Conservation (phyloP, 192 early-diverging fungal species). For the Rhizoclosmatium sp. region DNA sequence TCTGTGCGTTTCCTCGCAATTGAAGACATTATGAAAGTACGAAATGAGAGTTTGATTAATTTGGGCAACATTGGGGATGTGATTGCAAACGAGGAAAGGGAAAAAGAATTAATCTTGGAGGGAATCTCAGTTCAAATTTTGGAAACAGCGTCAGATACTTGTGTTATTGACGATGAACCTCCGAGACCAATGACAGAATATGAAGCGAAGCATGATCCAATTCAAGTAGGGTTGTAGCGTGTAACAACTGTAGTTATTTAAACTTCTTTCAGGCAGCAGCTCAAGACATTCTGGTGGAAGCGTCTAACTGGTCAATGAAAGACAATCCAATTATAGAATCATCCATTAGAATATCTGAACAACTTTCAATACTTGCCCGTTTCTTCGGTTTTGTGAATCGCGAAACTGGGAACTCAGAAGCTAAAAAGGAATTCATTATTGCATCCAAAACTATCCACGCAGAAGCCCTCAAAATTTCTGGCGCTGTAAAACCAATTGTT, state of each 20-base stretch:
- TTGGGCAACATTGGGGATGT: constrained; percentile 9
- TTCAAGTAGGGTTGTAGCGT: constrained; percentile 46
- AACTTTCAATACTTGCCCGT: constrained; percentile 44
- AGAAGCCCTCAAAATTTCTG: constrained; percentile 38
- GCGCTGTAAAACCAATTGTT: constrained; percentile 38
- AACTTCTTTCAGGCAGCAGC: constrained; percentile 50
- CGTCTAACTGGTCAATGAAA: constrained; percentile 51
- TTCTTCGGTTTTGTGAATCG: constrained; percentile 39
- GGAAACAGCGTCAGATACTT: constrained; percentile 36
- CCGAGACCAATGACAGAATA: constrained; percentile 50
- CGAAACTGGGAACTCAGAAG: constrained; percentile 6
- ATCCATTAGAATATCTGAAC: constrained; percentile 45
- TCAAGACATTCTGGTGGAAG: constrained; percentile 61
- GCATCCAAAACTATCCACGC: constrained; percentile 51
- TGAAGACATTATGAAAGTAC: constrained; percentile 38
- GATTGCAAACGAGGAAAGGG: constrained; percentile 10
- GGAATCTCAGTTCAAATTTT: constrained; percentile 41
- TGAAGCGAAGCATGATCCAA: constrained; percentile 57
- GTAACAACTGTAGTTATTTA: background rate
- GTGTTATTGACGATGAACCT: constrained; percentile 54
- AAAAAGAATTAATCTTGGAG: constrained; percentile 31
- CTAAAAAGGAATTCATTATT: constrained; percentile 52
- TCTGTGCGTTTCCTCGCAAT: constrained; percentile 38
- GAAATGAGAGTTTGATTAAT: constrained; percentile 24
- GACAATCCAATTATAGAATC: constrained; percentile 56